A percentile compares a stretch with the other conserved stretches of the same genome.
phyloP scores from a whole-genome alignment of 306 rosid species.

The Carpinus fangiana region DNA sequence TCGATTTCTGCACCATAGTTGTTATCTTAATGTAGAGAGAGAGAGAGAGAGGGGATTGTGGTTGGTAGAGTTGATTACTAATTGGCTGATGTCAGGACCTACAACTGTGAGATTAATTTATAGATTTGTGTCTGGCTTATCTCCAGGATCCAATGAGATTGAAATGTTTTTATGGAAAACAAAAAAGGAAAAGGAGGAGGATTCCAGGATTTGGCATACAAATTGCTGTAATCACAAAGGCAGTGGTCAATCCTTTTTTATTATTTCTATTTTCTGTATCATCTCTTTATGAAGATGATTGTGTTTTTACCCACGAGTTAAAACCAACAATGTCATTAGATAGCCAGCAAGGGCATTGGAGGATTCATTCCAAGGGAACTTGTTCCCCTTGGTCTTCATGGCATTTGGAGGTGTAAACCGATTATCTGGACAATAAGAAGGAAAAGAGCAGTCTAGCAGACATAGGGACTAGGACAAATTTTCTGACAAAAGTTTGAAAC shows the following conservation, averaged over 20 bases:
- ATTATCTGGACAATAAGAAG: constrained; percentile 2
- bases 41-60: constrained; percentile 18
- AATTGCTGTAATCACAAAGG: constrained; percentile 9
- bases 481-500: background rate
- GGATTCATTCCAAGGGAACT: background rate
- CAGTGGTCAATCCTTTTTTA: background rate
- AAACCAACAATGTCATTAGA: constrained; percentile 15
- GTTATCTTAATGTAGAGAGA: constrained; percentile 22
- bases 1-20: constrained; percentile 66
- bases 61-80: background rate
- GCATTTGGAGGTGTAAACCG: constrained; percentile 12
- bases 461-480: too few relatives aligned
- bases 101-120: background rate
- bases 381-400: constrained; percentile 15
- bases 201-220: background rate
- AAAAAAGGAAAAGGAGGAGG: background rate
- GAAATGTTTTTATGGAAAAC: background rate
- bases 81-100: background rate
- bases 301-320: constrained; percentile 5
- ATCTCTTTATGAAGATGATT: constrained; percentile 13
- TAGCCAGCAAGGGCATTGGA: constrained; percentile 7
- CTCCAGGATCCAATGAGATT: background rate
- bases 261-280: constrained; percentile 18
- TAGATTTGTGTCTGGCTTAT: background rate
- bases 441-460: background rate